phyloP scores from a whole-genome alignment of 2,329 filamentous ascomycete genomes.

The Fusarium denticulatum region DNA sequence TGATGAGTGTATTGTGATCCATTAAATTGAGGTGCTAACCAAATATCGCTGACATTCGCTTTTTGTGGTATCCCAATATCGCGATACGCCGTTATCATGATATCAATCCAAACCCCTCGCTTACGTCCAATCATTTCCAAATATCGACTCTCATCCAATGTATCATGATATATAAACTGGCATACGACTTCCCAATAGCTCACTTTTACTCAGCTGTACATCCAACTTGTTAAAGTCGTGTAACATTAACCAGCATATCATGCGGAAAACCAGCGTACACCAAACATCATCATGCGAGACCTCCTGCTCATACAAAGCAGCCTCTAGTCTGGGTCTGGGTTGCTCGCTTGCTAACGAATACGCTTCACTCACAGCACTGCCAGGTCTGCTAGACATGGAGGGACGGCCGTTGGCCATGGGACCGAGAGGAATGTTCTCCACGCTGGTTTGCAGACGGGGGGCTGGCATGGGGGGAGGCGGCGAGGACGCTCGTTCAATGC shows the following conservation, averaged over 20 bases:
- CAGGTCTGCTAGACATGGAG: conserved; percentile 18
- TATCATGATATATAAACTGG: conserved; percentile 61
- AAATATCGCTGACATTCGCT: neutral
- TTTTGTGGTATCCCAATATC: neutral
- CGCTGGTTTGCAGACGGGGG: conserved; percentile 16
- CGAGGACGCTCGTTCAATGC: conserved; percentile 10
- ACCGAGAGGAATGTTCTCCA: conserved; percentile 14
- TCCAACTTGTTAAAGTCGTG: conserved; percentile 67
- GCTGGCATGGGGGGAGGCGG: conserved; percentile 16
- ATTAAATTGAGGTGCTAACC: neutral
- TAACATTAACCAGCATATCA: conserved; percentile 67
- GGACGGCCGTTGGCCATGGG: conserved; percentile 11
- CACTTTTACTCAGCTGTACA: conserved; percentile 62
- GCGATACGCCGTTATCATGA: conserved; percentile 11
- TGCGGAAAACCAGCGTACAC: conserved; percentile 65
- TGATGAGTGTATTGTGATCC: neutral
- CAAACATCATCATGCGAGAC: conserved; percentile 58
- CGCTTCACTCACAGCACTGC: conserved; percentile 25
- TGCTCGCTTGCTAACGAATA: conserved; percentile 16
- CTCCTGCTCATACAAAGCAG: conserved; percentile 36
- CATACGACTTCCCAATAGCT: conserved; percentile 64
- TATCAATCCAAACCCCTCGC: conserved; percentile 9
- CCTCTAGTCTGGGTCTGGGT: neutral
- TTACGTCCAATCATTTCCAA: neutral
- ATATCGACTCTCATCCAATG: neutral